Evolutionary conservation across 768 basidiomycete genomes (phyloP), one percentile per base, ranked within the genome.

Genomic region (Boletus sp.): DNA sequence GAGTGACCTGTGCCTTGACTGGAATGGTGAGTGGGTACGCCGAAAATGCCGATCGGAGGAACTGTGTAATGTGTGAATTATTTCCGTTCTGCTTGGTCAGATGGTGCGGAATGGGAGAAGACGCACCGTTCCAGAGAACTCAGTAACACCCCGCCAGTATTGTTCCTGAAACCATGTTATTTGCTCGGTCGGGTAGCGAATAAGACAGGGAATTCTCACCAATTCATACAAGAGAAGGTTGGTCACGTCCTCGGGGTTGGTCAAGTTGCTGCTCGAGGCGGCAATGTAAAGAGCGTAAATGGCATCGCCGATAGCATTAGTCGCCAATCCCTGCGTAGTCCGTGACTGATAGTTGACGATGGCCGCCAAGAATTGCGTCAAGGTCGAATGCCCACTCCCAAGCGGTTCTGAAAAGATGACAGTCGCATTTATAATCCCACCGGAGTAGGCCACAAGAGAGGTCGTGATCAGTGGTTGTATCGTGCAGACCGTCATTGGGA

Each of bases 261-360:
- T 29, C 5, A 30, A 40, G 29, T 49, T 18, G 18, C 17, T n/a
- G 2, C 29, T 20, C 6, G 46, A 46, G 14, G 54, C 17, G 6
- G 57, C 50, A 18, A 58, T 12, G 24, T 45, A 50, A 4, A 62
- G 50, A 0, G 66, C 52, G 35, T 59, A 63, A 9, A 67, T 18
- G 17, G 60, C 60, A 45, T 67, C 66, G 2, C 63, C 66, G 10
- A 67, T 55, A 0, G 58, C 7, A 15, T 67, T 67, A 1, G 57
- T 35, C 6, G 42, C 35, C 44, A 65, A 37, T 6, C 63, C 45
- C 20, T 67, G 66, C 7, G 63, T 36, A 4, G 39, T 59, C 30
- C 20, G 40, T 7, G 53, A 33, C 11, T 62, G 63, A 28, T 58
- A 53, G 12, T 49, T 36, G 6, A 45, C 11, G 9, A 59, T 48